Evolutionary conservation across 208 protist species (phyloP), one percentile per base, ranked within the genome.

Genomic region (Wallacemonas rigidus): DNA sequence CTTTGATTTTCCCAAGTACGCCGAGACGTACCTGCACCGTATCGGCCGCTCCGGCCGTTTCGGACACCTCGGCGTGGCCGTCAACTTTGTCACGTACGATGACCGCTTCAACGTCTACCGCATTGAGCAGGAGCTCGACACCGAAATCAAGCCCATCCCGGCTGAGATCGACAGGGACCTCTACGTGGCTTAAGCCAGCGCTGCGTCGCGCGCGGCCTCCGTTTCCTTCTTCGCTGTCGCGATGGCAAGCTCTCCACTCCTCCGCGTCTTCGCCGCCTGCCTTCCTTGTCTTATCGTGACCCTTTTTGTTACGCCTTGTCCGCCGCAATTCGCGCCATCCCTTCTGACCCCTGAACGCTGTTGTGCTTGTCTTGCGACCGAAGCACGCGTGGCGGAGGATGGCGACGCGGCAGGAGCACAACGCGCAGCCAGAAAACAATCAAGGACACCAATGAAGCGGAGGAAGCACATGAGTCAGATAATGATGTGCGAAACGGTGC

Each of bases 31-130:
- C 79, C 92, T 99, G 4, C 98, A 99, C 81, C 85, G 97, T 64
- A 99, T 99, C 80, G 97, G 98, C 58, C 95, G 96, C 72, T 92
- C 80, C 63, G 97, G 96, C 48, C 88, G 99, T 63, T 99, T 99
- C 80, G 99, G 99, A 41, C 98, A 99, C 78, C 88, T 99, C 54
- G 98, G 98, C 69, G 76, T 99, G 1, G 98, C 99, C 36, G 99
- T 99, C 79, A 99, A 99, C 91, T 98, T 99, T 73, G 97, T 99
- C 74, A 99, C 98, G 26, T 98, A 98, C 76, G 93, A 98, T 38
- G 98, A 98, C 79, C 89, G 97, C 69, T 90, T 93, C 74, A 98
- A 98, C 72, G 88, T 99, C 38, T 98, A 97, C 85, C 93, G 94
- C 80, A 99, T 99, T 72, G 99, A 99, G 89, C 91, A 98, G 82